Percentiles rank a stretch among this genome's conserved stretches.
Conservation (phyloP, 306 rosid genomes). For the Coriaria nepalensis region DNA sequence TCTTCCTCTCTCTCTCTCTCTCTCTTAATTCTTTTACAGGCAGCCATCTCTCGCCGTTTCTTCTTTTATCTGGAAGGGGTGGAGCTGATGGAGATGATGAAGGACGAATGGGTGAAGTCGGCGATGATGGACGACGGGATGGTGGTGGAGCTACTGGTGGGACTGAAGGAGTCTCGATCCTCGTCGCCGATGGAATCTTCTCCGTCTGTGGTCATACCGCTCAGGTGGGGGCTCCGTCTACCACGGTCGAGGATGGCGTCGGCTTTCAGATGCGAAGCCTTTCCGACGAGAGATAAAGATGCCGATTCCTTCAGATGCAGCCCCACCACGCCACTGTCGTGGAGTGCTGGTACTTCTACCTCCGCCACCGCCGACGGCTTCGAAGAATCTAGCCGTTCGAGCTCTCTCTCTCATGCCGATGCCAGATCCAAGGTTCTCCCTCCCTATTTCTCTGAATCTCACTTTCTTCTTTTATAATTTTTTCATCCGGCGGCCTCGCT, state of each 20-base stretch:
- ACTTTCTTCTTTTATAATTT: neutral
- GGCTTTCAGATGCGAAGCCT: constrained; percentile 27
- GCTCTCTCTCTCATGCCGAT: constrained; percentile 11
- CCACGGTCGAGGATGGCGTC: constrained; percentile 33
- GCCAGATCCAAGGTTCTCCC: constrained; percentile 56
- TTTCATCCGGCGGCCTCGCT: constrained; percentile 1
- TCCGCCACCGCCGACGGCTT: constrained; percentile 45
- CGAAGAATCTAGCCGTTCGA: constrained; percentile 34
- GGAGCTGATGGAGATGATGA: neutral
- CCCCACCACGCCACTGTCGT: constrained; percentile 61
- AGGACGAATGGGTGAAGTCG: constrained; percentile 27
- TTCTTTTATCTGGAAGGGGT: neutral
- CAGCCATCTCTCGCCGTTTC: neutral
- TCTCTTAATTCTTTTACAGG: neutral
- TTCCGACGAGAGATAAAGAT: constrained; percentile 15
- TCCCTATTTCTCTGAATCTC: constrained; percentile 1
- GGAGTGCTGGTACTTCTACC: constrained; percentile 48
- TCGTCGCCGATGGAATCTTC: constrained; percentile 14
- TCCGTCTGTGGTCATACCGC: constrained; percentile 5
- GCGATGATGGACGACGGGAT: constrained; percentile 40
- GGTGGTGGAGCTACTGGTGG: constrained; percentile 38
- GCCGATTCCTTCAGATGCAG: constrained; percentile 44
- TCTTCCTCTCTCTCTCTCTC: neutral
- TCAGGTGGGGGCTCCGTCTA: constrained; percentile 40
- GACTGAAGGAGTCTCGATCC: constrained; percentile 29